Percentiles rank a stretch among this genome's conserved stretches.
Conservation (phyloP, 805 yeast species). For the Nakazawaea laoshanensis region DNA sequence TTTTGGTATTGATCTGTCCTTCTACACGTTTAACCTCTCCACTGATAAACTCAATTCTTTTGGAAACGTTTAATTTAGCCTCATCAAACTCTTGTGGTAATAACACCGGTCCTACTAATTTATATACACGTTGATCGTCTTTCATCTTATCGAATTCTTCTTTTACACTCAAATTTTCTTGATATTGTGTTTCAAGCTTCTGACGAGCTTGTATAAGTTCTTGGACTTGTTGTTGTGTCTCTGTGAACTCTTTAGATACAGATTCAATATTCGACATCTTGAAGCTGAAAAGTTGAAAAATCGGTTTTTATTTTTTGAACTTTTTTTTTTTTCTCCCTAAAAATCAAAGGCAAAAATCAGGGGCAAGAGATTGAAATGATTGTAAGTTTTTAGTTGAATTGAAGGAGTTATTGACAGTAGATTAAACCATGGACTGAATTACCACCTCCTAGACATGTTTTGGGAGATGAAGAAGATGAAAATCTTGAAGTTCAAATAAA, state of each 20-base stretch:
- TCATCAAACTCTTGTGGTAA: slow-evolving; percentile 83
- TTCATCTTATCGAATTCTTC: slow-evolving; percentile 52
- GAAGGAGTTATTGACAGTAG: slow-evolving; percentile 15
- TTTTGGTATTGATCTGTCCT: slow-evolving; percentile 49
- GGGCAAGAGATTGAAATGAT: too few species aligned
- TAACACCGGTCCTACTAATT: slow-evolving; percentile 86
- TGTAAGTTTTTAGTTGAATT: slow-evolving; percentile 4
- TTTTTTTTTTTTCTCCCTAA: not conserved
- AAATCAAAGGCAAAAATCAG: not conserved
- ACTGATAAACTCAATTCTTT: slow-evolving; percentile 82
- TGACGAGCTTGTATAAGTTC: slow-evolving; percentile 69
- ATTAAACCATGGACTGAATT: slow-evolving; percentile 40
- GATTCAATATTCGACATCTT: slow-evolving; percentile 2
- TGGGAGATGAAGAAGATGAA: slow-evolving; percentile 25
- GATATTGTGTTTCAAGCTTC: slow-evolving; percentile 85
- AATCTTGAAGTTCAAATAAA: slow-evolving; percentile 13
- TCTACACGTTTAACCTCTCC: slow-evolving; percentile 77
- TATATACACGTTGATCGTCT: slow-evolving; percentile 71
- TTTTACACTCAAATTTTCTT: slow-evolving; percentile 85
- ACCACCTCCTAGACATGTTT: slow-evolving; percentile 36
- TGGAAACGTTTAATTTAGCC: slow-evolving; percentile 76
- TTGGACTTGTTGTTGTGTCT: slow-evolving; percentile 22
- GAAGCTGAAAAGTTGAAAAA: not conserved
- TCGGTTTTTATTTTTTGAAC: not conserved
- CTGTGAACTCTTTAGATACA: slow-evolving; percentile 16